Conservation (phyloP, 441 rosid species). For the Brassica hybrid region DNA sequence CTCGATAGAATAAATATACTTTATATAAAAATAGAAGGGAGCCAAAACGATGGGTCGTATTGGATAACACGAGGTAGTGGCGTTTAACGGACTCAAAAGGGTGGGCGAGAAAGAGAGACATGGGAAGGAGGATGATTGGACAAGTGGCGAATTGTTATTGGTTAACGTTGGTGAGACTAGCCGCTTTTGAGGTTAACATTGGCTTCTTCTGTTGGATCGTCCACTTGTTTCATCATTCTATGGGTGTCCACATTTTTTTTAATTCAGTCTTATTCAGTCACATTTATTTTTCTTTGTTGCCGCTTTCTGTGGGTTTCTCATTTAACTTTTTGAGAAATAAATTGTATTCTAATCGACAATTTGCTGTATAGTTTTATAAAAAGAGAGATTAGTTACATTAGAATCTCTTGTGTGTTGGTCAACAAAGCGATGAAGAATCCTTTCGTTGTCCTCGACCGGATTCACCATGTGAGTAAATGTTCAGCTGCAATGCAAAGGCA, state of each 20-base stretch:
- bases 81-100: slow-evolving; percentile 38
- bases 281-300: neutral
- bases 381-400: neutral
- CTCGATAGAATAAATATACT: slow-evolving; percentile 15
- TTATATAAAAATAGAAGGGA: neutral
- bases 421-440: slow-evolving; percentile 75
- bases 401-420: neutral
- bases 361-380: too few relatives aligned
- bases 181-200: slow-evolving; percentile 30
- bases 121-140: neutral
- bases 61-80: slow-evolving; percentile 32
- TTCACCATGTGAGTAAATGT: slow-evolving; percentile 66
- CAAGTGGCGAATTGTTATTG: slow-evolving; percentile 22
- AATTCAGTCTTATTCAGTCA: neutral
- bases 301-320: slow-evolving; percentile 12
- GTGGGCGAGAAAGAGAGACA: slow-evolving; percentile 1
- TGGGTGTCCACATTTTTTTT: slow-evolving; percentile 10
- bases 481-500: slow-evolving; percentile 57
- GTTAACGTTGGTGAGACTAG: slow-evolving; percentile 8
- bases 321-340: slow-evolving; percentile 2
- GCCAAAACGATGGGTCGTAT: slow-evolving; percentile 46
- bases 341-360: neutral
- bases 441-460: slow-evolving; percentile 74
- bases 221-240: slow-evolving; percentile 37
- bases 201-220: slow-evolving; percentile 31